A percentile compares a stretch with the other conserved stretches of the same genome.
phyloP scores from a whole-genome alignment of 768 basidiomycete species.

The Leccinum uliginosum region DNA sequence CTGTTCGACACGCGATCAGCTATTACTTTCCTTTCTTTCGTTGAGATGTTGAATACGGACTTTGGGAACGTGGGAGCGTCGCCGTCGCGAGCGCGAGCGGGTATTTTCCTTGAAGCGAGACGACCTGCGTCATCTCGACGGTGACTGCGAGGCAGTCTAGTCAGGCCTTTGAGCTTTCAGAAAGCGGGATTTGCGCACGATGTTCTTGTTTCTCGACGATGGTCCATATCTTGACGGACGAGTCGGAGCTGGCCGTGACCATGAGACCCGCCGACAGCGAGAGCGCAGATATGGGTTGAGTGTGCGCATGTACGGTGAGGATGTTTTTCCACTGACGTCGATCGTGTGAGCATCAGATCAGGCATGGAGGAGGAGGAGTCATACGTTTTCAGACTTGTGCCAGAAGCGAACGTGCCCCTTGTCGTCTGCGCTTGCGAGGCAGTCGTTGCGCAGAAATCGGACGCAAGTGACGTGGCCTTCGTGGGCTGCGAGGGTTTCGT shows the following conservation, averaged over 20 bases:
- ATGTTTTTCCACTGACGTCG: slow-evolving; percentile 52
- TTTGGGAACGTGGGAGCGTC: slow-evolving; percentile 60
- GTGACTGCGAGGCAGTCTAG: slow-evolving; percentile 26
- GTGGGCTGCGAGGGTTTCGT: slow-evolving; percentile 72
- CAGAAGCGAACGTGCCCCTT: slow-evolving; percentile 65
- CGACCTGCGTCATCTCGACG: slow-evolving; percentile 47
- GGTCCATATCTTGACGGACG: slow-evolving; percentile 71
- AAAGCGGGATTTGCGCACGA: slow-evolving; percentile 22
- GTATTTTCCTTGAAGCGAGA: slow-evolving; percentile 65
- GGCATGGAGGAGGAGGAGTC: background rate
- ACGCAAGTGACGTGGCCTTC: slow-evolving; percentile 71
- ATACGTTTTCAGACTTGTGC: slow-evolving; percentile 36
- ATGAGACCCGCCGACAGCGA: slow-evolving; percentile 46
- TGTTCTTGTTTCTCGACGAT: slow-evolving; percentile 27
- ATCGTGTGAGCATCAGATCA: slow-evolving; percentile 10
- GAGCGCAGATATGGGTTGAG: slow-evolving; percentile 65
- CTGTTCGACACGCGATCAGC: slow-evolving; percentile 27
- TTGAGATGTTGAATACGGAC: slow-evolving; percentile 34
- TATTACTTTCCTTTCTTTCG: background rate
- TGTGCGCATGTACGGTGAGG: slow-evolving; percentile 53
- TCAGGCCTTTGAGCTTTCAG: slow-evolving; percentile 1
- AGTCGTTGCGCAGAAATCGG: slow-evolving; percentile 51
- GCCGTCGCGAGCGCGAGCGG: slow-evolving; percentile 67
- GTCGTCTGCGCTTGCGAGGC: slow-evolving; percentile 73
- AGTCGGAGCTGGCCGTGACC: slow-evolving; percentile 82